Evolutionary conservation across 2,329 filamentous ascomycete species (phyloP).

Genomic region (Penicillium sp.): DNA sequence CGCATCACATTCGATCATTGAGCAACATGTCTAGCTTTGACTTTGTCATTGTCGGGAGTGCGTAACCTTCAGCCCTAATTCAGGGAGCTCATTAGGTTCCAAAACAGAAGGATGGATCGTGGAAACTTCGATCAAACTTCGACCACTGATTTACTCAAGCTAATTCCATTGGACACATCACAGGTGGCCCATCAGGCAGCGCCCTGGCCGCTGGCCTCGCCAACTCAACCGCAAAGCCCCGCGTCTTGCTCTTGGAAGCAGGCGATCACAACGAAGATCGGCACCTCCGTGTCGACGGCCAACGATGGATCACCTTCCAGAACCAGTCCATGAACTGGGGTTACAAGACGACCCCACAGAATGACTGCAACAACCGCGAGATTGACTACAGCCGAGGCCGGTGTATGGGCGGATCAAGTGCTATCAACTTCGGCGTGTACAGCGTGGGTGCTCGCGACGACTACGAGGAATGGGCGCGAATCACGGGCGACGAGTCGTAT

Average conservation of each 20-base stretch:
- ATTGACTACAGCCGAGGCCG: slow-evolving; percentile 23
- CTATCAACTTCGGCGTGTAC: slow-evolving; percentile 25
- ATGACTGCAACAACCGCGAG: slow-evolving; percentile 32
- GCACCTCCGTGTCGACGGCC: slow-evolving; percentile 50
- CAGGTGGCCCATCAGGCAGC: slow-evolving; percentile 56
- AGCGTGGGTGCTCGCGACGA: slow-evolving; percentile 24
- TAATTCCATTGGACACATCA: background rate
- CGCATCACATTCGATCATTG: background rate
- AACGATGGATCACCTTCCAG: slow-evolving; percentile 55
- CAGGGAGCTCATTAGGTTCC: too few species aligned
- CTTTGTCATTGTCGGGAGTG: background rate
- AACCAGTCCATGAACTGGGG: slow-evolving; percentile 55
- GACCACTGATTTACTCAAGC: too few species aligned
- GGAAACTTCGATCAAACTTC: too few species aligned
- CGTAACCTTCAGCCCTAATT: background rate
- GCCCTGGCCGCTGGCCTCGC: slow-evolving; percentile 57
- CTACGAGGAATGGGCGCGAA: slow-evolving; percentile 25
- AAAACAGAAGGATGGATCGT: too few species aligned
- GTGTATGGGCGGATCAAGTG: slow-evolving; percentile 21
- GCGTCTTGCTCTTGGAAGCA: slow-evolving; percentile 61
- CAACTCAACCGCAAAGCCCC: slow-evolving; percentile 48
- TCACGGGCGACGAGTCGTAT: slow-evolving; percentile 18
- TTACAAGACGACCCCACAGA: slow-evolving; percentile 52
- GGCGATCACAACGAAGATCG: slow-evolving; percentile 53
- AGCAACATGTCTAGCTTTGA: background rate